A percentile compares a stretch with the other conserved stretches of the same genome.
Conservation (phyloP, 2,329 filamentous ascomycete genomes). For the Cyclaneusma minus region DNA sequence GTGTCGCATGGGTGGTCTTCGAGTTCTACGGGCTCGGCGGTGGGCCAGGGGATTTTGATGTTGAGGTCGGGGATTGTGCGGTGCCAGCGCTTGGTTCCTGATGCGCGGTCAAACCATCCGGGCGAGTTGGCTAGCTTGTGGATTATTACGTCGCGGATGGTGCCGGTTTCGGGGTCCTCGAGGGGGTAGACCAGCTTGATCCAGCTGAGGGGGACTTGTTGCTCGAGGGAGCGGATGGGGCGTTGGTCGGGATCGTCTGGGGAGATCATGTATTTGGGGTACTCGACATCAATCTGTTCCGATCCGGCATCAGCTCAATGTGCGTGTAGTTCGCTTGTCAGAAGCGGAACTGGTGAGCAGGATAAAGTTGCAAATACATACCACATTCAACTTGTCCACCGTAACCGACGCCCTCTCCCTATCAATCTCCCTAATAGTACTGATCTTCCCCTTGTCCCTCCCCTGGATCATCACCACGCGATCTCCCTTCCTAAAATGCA, state of each 20-base stretch:
- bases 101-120: constrained; percentile 32
- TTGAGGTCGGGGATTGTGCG: constrained; percentile 57
- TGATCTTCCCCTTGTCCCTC: constrained; percentile 70
- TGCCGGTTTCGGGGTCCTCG: constrained; percentile 46
- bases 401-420: constrained; percentile 36
- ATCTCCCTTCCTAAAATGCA: constrained; percentile 54
- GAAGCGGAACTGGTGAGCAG: constrained; percentile 1
- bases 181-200: constrained; percentile 73
- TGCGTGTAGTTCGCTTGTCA: constrained; percentile 4
- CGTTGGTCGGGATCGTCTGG: constrained; percentile 21
- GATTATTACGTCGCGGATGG: constrained; percentile 60
- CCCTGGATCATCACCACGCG: constrained; percentile 71
- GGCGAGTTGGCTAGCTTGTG: constrained; percentile 45
- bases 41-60: constrained; percentile 64
- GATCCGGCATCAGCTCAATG: background rate
- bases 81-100: constrained; percentile 31
- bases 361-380: constrained; percentile 23
- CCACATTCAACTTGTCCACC: constrained; percentile 48
- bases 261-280: constrained; percentile 24
- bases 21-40: constrained; percentile 29
- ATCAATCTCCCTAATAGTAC: constrained; percentile 45
- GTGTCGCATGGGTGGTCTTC: constrained; percentile 54
- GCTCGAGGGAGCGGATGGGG: constrained; percentile 29
- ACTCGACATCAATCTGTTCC: constrained; percentile 23
- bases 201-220: constrained; percentile 50